Percentiles rank a stretch among this genome's conserved stretches.
These are phyloP conservation scores for Croton setiger DNA, from an alignment of 441 rosid species.

Conservation along the genomic window DNA sequence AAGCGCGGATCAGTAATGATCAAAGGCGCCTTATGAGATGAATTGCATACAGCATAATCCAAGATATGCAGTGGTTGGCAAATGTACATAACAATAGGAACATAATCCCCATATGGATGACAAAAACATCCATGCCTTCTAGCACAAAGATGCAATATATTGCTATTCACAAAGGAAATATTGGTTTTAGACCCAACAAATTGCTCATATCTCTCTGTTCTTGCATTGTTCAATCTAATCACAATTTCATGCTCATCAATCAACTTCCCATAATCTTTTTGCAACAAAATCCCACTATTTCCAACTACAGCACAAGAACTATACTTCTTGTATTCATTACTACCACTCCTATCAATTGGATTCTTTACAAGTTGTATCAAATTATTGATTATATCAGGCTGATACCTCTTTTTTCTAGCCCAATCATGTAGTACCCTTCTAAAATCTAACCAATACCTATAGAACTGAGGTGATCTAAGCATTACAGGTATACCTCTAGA, in stretches of 20 bases:
- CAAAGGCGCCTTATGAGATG: slow-evolving; percentile 49
- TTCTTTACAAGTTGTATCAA: slow-evolving; percentile 50
- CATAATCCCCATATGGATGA: slow-evolving; percentile 71
- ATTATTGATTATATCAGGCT: slow-evolving; percentile 54
- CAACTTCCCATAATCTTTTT: slow-evolving; percentile 43
- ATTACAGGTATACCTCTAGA: slow-evolving; percentile 35
- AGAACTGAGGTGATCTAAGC: slow-evolving; percentile 53
- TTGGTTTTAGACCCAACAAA: slow-evolving; percentile 67
- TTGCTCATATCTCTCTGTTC: slow-evolving; percentile 44
- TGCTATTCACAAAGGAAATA: slow-evolving; percentile 79
- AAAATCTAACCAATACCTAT: slow-evolving; percentile 72
- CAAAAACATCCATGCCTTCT: slow-evolving; percentile 63
- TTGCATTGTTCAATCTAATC: slow-evolving; percentile 80
- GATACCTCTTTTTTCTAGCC: slow-evolving; percentile 49
- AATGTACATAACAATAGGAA: slow-evolving; percentile 71
- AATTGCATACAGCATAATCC: slow-evolving; percentile 66
- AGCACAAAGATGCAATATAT: slow-evolving; percentile 71
- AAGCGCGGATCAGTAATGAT: slow-evolving; percentile 76
- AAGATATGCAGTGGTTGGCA: slow-evolving; percentile 80
- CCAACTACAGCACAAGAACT: slow-evolving; percentile 89
- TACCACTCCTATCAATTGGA: slow-evolving; percentile 48
- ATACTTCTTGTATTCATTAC: slow-evolving; percentile 41
- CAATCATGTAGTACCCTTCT: slow-evolving; percentile 54
- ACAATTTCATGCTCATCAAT: slow-evolving; percentile 82
- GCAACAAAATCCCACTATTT: slow-evolving; percentile 78